A percentile compares a stretch with the other conserved stretches of the same genome.
Conservation (phyloP, 352 stramenopile genomes). For the Globisporangium irregulare region DNA sequence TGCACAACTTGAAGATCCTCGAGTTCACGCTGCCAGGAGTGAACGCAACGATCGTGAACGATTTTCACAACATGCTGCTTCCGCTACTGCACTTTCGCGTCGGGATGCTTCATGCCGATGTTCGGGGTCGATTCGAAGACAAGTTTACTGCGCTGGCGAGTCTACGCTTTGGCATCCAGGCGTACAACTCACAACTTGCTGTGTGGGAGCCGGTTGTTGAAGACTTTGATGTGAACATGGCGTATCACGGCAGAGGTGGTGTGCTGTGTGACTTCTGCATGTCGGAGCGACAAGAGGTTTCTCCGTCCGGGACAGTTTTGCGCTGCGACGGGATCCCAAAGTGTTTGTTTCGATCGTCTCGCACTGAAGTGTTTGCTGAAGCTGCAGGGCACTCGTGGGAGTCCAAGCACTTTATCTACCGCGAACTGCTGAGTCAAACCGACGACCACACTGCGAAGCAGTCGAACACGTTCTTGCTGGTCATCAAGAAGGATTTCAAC, state of each 20-base stretch:
- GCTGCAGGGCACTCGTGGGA: constrained; percentile 65
- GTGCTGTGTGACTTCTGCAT: constrained; percentile 80
- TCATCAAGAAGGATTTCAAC: constrained; percentile 80
- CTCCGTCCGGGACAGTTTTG: constrained; percentile 47
- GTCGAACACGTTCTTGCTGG: constrained; percentile 66
- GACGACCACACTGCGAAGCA: constrained; percentile 55
- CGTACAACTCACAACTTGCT: constrained; percentile 83
- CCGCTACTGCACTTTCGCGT: constrained; percentile 77
- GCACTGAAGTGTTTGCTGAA: constrained; percentile 64
- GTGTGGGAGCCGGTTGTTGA: constrained; percentile 84
- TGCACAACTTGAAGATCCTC: constrained; percentile 71
- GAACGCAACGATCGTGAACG: constrained; percentile 81
- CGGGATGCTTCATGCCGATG: constrained; percentile 57
- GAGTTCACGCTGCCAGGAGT: constrained; percentile 74
- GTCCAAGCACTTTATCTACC: constrained; percentile 83
- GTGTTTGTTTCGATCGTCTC: constrained; percentile 66
- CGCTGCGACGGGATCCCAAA: constrained; percentile 67
- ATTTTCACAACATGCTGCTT: constrained; percentile 87
- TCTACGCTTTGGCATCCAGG: constrained; percentile 71
- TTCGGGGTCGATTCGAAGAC: constrained; percentile 59
- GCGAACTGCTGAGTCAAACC: constrained; percentile 59
- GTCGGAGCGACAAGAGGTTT: constrained; percentile 64
- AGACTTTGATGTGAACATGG: constrained; percentile 81
- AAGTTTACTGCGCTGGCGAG: constrained; percentile 61
- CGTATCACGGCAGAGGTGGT: constrained; percentile 61